Conservation (phyloP, 2,329 filamentous ascomycete species). For the Simplicillium sp. region DNA sequence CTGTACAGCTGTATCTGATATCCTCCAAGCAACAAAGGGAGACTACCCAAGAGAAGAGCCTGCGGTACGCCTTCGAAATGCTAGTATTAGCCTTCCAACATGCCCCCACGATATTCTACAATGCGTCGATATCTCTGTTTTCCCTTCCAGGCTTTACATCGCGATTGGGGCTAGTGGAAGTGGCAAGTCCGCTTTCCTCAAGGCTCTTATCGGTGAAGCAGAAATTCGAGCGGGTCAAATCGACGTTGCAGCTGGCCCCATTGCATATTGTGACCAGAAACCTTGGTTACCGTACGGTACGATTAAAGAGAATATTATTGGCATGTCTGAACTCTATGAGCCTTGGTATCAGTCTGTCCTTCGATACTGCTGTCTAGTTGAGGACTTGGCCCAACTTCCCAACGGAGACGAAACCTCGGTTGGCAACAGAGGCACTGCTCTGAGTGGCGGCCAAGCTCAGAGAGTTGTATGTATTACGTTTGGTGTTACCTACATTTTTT, state of each 20-base stretch:
- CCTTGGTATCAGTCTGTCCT: background rate
- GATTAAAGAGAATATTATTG: background rate
- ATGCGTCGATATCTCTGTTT: too few species aligned
- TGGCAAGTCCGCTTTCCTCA: background rate
- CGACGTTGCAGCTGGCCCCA: background rate
- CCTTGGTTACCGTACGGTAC: background rate
- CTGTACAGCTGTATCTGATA: too few species aligned
- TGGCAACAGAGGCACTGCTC: slow-evolving; percentile 1
- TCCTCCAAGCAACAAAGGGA: too few species aligned
- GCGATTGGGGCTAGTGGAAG: background rate
- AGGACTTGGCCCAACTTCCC: background rate
- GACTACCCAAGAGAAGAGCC: too few species aligned
- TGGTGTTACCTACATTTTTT: background rate
- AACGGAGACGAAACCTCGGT: background rate
- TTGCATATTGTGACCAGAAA: background rate
- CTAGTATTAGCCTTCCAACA: too few species aligned
- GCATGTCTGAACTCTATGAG: background rate
- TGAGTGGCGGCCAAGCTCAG: slow-evolving; percentile 2
- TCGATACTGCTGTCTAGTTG: background rate
- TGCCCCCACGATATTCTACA: too few species aligned
- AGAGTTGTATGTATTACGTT: background rate
- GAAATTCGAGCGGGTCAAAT: background rate
- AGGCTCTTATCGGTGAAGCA: background rate
- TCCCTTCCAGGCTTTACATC: background rate
- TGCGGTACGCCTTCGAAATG: too few species aligned